These are phyloP conservation scores for Colletotrichum viniferum DNA, from an alignment of 2,329 filamentous ascomycete species.

Conservation along the genomic window DNA sequence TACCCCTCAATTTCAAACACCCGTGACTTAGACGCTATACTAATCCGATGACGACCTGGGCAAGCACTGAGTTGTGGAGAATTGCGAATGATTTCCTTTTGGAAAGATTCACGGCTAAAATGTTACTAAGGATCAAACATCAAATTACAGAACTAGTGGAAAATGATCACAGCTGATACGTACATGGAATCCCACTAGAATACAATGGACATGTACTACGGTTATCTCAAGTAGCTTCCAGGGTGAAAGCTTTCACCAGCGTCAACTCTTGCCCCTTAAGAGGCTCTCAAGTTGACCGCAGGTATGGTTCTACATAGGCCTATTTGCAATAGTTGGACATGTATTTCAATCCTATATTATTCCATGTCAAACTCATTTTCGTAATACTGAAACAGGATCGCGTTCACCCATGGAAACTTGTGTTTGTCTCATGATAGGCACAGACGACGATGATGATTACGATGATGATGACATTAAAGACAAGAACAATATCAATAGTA, in stretches of 20 bases:
- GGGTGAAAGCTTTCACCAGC: neutral
- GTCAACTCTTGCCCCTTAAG: neutral
- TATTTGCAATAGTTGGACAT: neutral
- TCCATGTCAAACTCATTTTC: neutral
- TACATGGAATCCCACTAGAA: neutral
- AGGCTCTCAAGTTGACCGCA: neutral
- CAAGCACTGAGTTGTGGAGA: neutral
- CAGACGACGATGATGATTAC: too few relatives aligned
- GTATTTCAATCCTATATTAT: neutral
- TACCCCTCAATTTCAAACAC: neutral
- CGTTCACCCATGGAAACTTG: too few relatives aligned
- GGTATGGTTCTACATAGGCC: neutral
- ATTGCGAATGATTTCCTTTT: neutral
- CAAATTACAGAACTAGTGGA: neutral
- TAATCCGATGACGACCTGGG: neutral
- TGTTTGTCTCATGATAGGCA: too few relatives aligned
- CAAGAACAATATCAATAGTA: too few relatives aligned
- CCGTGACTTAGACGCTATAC: neutral
- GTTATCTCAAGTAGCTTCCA: neutral
- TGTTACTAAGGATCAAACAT: neutral
- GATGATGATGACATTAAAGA: too few relatives aligned
- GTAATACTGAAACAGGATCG: neutral
- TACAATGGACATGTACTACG: neutral
- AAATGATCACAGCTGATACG: neutral
- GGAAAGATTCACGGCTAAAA: neutral